A percentile compares a stretch with the other conserved stretches of the same genome.
Evolutionary conservation across 345 rosid genomes (phyloP).

Genomic region (Microcos paniculata): DNA sequence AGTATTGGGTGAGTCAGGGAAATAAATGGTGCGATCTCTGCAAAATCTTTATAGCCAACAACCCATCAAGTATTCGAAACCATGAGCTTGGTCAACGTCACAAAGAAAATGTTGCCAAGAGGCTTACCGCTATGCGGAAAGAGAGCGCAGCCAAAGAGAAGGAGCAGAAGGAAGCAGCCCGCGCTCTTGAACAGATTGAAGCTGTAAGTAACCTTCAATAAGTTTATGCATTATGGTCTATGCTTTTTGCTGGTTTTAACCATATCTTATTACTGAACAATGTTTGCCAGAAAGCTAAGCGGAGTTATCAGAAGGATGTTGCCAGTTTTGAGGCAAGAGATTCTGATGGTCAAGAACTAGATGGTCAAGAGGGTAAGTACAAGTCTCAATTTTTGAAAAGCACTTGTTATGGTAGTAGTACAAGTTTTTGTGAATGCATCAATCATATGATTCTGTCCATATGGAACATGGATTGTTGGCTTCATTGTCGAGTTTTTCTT

Average conservation of each 20-base stretch:
- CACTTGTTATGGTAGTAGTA: not conserved
- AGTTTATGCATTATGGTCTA: not conserved
- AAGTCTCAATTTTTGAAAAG: not conserved
- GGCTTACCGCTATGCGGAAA: slow-evolving; percentile 72
- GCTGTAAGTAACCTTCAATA: slow-evolving; percentile 48
- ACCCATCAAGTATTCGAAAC: slow-evolving; percentile 81
- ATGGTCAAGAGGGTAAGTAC: slow-evolving; percentile 56
- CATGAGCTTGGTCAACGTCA: slow-evolving; percentile 95
- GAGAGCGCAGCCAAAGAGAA: slow-evolving; percentile 83
- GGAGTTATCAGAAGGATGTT: slow-evolving; percentile 90
- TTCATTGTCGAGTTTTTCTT: not conserved
- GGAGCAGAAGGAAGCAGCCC: slow-evolving; percentile 66
- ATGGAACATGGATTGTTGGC: not conserved
- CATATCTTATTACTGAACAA: not conserved
- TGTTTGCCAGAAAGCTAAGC: slow-evolving; percentile 79
- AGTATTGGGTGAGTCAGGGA: slow-evolving; percentile 99
- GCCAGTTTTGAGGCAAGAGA: slow-evolving; percentile 63
- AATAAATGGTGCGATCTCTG: slow-evolving; percentile 98
- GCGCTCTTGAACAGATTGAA: slow-evolving; percentile 84
- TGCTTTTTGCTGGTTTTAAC: not conserved
- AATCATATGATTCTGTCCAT: not conserved
- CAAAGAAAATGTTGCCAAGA: slow-evolving; percentile 65
- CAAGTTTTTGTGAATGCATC: not conserved
- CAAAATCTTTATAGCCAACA: slow-evolving; percentile 78
- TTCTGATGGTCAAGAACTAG: slow-evolving; percentile 41